Evolutionary conservation across 257 asterid genomes (phyloP).

Genomic region (Paraleonurus japonicus): DNA sequence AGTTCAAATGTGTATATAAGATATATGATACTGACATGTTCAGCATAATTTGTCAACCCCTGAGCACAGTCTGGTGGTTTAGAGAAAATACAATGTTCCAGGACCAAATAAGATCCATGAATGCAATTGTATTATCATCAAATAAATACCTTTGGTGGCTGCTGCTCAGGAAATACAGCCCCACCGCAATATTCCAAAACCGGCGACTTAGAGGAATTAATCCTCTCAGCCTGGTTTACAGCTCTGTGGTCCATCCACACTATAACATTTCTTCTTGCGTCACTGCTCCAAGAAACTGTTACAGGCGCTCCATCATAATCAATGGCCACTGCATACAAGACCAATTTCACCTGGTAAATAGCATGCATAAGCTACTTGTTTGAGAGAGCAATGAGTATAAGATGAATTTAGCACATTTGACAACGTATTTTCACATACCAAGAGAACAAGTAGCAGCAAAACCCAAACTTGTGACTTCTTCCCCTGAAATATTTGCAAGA

Average conservation of each 20-base stretch:
- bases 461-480: conserved; percentile 86
- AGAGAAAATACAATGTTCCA: no score
- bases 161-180: conserved; percentile 92
- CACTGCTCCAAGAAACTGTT: conserved; percentile 89
- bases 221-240: conserved; percentile 85
- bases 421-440: conserved; percentile 58
- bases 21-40: neutral
- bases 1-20: neutral
- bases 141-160: conserved; percentile 88
- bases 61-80: no score
- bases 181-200: conserved; percentile 97
- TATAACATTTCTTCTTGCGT: conserved; percentile 84
- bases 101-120: neutral
- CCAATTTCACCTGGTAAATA: conserved; percentile 37
- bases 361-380: conserved; percentile 34
- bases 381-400: conserved; percentile 10
- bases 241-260: conserved; percentile 99
- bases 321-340: conserved; percentile 75
- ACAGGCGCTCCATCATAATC: conserved; percentile 96
- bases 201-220: conserved; percentile 82
- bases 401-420: conserved; percentile 1
- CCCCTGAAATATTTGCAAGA: conserved; percentile 65
- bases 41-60: neutral
- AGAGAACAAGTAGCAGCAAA: conserved; percentile 98
- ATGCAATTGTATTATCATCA: neutral